A percentile compares a stretch with the other conserved stretches of the same genome.
These are phyloP conservation scores for Peronospora farinosa DNA, from an alignment of 352 stramenopile species.

Conservation along the genomic window DNA sequence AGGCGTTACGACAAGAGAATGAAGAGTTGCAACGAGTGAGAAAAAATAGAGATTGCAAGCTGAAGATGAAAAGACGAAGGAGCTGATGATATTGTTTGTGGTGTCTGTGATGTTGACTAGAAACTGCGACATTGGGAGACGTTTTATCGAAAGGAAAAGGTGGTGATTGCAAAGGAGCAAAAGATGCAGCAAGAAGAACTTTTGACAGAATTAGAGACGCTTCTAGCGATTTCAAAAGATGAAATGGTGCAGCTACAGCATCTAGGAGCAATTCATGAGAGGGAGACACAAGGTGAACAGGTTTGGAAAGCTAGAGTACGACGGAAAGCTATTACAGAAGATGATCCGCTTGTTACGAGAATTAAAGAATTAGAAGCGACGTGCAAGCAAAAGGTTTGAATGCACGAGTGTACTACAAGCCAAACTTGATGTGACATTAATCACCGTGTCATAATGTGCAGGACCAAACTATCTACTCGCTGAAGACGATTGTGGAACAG, in stretches of 20 bases:
- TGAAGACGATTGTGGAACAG: constrained; percentile 61
- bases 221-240: constrained; percentile 32
- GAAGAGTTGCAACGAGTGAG: constrained; percentile 41
- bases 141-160: constrained; percentile 45
- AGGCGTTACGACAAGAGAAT: constrained; percentile 35
- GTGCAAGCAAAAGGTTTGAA: constrained; percentile 65
- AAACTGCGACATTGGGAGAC: constrained; percentile 54
- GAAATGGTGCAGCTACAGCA: constrained; percentile 23
- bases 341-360: constrained; percentile 22
- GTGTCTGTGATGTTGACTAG: constrained; percentile 21
- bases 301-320: constrained; percentile 9
- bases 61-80: not conserved
- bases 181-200: constrained; percentile 50
- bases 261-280: not conserved
- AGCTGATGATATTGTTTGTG: constrained; percentile 5
- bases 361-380: constrained; percentile 66
- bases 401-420: not conserved
- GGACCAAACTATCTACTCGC: constrained; percentile 58
- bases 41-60: not conserved
- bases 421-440: not conserved
- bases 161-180: constrained; percentile 23
- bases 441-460: constrained; percentile 13
- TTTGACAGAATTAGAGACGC: constrained; percentile 41
- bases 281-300: constrained; percentile 5
- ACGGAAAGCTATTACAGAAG: constrained; percentile 17